A percentile compares a stretch with the other conserved stretches of the same genome.
These are phyloP conservation scores for Saururus chinensis DNA, from an alignment of 164 flowering plant species.

Conservation along the genomic window DNA sequence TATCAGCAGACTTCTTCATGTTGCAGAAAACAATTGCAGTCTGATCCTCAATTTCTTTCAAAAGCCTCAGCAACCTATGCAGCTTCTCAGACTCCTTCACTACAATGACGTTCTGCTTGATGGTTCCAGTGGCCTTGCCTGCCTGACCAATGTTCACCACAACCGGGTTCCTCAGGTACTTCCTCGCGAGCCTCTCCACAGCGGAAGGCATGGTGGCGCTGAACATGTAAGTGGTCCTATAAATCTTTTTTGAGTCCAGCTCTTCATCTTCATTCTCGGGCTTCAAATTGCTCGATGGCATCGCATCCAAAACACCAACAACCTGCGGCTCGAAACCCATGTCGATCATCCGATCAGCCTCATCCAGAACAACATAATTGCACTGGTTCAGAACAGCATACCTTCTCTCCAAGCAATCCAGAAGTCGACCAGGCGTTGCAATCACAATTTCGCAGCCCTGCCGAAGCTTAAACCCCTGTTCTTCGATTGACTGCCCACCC, in stretches of 20 bases:
- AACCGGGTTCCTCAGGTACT: slow-evolving; percentile 85
- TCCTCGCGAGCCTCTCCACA: slow-evolving; percentile 86
- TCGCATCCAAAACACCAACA: slow-evolving; percentile 76
- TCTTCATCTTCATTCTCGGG: slow-evolving; percentile 95
- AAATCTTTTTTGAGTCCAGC: slow-evolving; percentile 77
- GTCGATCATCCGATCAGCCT: slow-evolving; percentile 93
- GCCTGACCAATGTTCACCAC: slow-evolving; percentile 91
- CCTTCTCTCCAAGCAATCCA: slow-evolving; percentile 73
- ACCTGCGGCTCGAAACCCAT: slow-evolving; percentile 96
- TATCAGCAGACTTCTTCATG: slow-evolving; percentile 72
- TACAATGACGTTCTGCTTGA: slow-evolving; percentile 72
- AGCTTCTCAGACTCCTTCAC: slow-evolving; percentile 68
- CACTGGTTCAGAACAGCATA: slow-evolving; percentile 77
- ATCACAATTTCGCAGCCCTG: slow-evolving; percentile 87
- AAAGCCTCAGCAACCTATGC: slow-evolving; percentile 41
- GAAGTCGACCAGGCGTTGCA: slow-evolving; percentile 82
- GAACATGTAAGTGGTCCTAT: slow-evolving; percentile 89
- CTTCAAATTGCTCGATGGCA: slow-evolving; percentile 87
- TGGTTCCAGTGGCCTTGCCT: slow-evolving; percentile 78
- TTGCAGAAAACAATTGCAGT: slow-evolving; percentile 85
- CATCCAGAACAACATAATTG: slow-evolving; percentile 88
- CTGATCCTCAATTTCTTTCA: slow-evolving; percentile 77
- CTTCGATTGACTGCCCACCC: slow-evolving; percentile 90
- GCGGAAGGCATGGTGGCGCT: slow-evolving; percentile 95
- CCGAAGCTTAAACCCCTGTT: slow-evolving; percentile 72